Evolutionary conservation across 179 eudicot species (phyloP), one percentile per base, ranked within the genome.

Genomic region (Gypsophila paniculata): DNA sequence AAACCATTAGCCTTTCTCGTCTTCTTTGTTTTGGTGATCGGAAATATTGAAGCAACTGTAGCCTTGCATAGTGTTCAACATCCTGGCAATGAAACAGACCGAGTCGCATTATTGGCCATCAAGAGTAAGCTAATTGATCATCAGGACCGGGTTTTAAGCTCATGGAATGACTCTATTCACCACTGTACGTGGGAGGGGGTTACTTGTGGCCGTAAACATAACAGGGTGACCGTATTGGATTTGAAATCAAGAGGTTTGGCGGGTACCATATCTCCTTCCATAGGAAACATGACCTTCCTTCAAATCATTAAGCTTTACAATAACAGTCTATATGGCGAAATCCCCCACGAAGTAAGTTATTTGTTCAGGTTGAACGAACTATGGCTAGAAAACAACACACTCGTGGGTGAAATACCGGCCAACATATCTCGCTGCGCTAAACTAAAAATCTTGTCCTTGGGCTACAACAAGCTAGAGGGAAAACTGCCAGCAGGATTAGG

Each of bases 171-270:
- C 17, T 65, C 72, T 11, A 8, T 51, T 26, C 70, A 73, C 23
- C 25, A 65, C 6, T 79, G 82, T 57, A 8, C 38, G 0, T 75
- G 82, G 82, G 34, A 58, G 18, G 82, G 82, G 51, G 72, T 75
- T 15, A 75, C 53, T 2, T 79, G 82, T 63, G 64, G 63, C 18
- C 44, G 5, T 4, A 67, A 36, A 39, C 71, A 73, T 44, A 48
- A 51, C 13, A 46, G 77, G 39, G 81, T 77, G 22, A 29, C 60
- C 9, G 42, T 10, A 18, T n/a, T 78, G 44, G 42, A 13, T 5
- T 36, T 77, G 0, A 5, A 5, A 12, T 73, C 77, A 36, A 44
- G 38, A 6, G 63, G 38, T 2, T 53, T 77, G 44, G 70, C 6
- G 2, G 77, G 80, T 1, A 52, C 61, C 3, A 13, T 73, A 42